phyloP scores from a whole-genome alignment of 495 filamentous ascomycete species.

The Daldinia vernicosa region DNA sequence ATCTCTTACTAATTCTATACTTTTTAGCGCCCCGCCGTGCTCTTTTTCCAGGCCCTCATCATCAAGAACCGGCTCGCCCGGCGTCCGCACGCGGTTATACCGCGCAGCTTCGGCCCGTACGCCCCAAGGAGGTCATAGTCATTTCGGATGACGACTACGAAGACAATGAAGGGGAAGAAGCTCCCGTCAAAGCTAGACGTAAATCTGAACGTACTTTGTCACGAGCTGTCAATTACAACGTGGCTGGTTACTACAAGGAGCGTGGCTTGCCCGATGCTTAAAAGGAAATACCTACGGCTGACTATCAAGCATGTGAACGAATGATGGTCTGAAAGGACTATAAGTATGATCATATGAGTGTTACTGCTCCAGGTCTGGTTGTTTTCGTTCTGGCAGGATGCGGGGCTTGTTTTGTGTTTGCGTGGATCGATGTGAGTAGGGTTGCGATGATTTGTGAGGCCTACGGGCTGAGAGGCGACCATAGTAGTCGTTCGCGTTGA shows the following conservation, averaged over 20 bases:
- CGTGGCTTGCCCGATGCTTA: neutral
- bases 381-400: neutral
- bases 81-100: neutral
- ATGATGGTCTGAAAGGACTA: neutral
- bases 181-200: too few relatives aligned
- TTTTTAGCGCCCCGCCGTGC: neutral
- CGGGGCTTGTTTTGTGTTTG: neutral
- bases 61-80: neutral
- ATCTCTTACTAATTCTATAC: neutral
- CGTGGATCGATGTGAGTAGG: neutral
- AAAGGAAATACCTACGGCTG: neutral
- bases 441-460: neutral
- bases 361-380: neutral
- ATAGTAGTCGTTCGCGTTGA: too few relatives aligned
- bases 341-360: neutral
- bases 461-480: too few relatives aligned
- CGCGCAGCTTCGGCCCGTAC: neutral
- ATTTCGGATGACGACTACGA: too few relatives aligned
- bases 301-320: neutral
- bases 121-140: too few relatives aligned
- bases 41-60: neutral
- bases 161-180: too few relatives aligned
- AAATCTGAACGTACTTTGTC: neutral
- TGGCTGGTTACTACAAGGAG: neutral
- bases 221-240: neutral